These are phyloP conservation scores for Nemophila menziesii DNA, from an alignment of 257 asterid genomes.

Conservation along the genomic window DNA sequence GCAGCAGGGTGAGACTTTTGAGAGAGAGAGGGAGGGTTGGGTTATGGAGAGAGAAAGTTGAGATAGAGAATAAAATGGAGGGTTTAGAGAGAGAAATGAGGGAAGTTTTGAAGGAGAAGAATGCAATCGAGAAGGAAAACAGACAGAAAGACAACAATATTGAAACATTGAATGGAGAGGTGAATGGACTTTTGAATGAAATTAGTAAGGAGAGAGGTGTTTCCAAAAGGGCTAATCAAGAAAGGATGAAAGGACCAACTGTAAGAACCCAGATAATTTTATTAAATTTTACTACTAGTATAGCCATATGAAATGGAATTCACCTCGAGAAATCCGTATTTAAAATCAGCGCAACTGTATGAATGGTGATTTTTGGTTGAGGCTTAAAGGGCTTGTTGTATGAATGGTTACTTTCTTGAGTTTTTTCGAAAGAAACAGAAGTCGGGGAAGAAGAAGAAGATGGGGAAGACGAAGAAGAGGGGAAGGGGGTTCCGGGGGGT, in stretches of 20 bases:
- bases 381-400: too few relatives aligned
- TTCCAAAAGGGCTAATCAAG: slow-evolving; percentile 17
- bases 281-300: too few relatives aligned
- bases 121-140: slow-evolving; percentile 22
- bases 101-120: slow-evolving; percentile 25
- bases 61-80: slow-evolving; percentile 12
- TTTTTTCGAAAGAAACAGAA: too few relatives aligned
- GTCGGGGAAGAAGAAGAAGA: too few relatives aligned
- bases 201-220: slow-evolving; percentile 28
- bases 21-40: slow-evolving; percentile 16
- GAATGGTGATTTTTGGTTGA: too few relatives aligned
- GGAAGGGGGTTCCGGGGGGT: too few relatives aligned
- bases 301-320: too few relatives aligned
- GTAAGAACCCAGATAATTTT: too few relatives aligned
- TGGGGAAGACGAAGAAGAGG: too few relatives aligned
- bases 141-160: slow-evolving; percentile 32
- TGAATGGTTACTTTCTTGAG: too few relatives aligned
- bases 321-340: too few relatives aligned
- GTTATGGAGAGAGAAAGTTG: slow-evolving; percentile 8
- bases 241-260: slow-evolving; percentile 48
- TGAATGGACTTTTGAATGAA: slow-evolving; percentile 23
- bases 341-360: too few relatives aligned
- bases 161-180: slow-evolving; percentile 18
- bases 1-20: slow-evolving; percentile 22
- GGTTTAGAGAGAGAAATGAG: slow-evolving; percentile 30